Conservation (phyloP, 2,329 filamentous ascomycete species). For the Cryphonectria nitschkei region DNA sequence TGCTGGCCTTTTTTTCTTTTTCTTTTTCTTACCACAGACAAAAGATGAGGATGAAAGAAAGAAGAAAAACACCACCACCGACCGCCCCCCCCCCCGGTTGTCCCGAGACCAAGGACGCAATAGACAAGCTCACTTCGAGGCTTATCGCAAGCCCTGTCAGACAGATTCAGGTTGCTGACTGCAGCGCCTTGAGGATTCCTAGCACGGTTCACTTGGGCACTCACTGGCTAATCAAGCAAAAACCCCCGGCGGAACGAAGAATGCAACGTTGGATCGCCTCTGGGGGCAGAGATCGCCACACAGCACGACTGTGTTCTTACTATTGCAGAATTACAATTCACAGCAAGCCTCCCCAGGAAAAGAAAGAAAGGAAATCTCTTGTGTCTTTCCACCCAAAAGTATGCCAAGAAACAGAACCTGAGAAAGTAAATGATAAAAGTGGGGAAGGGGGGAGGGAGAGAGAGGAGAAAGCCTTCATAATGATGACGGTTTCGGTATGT, state of each 20-base stretch:
- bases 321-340: neutral
- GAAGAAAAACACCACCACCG: too few relatives aligned
- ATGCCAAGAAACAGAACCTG: too few relatives aligned
- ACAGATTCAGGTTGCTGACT: neutral
- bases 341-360: too few relatives aligned
- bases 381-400: too few relatives aligned
- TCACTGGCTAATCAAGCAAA: neutral
- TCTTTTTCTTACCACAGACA: neutral
- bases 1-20: neutral
- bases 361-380: too few relatives aligned
- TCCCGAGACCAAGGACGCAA: neutral
- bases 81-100: neutral
- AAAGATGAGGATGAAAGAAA: neutral
- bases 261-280: neutral
- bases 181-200: neutral
- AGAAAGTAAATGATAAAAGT: too few relatives aligned
- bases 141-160: neutral
- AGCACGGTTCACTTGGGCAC: neutral
- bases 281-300: neutral
- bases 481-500: neutral
- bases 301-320: neutral
- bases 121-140: neutral
- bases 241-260: neutral
- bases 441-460: too few relatives aligned
- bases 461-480: neutral